Evolutionary conservation across 352 stramenopile species (phyloP), one percentile per base, ranked within the genome.

Genomic region (Plasmopara halstedii): DNA sequence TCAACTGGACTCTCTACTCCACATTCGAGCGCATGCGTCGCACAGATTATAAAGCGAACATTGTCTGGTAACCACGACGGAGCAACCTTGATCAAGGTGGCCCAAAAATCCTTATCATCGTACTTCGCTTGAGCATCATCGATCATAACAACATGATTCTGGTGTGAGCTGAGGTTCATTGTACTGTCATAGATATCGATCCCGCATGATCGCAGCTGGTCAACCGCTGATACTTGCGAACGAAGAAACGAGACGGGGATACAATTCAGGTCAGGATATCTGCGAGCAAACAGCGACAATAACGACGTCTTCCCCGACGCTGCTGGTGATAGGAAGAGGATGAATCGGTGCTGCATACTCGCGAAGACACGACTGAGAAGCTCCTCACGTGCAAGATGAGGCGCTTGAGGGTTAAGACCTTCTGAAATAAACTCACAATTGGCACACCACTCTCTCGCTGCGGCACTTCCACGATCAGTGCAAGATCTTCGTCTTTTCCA

Each of bases 41-140:
- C 43, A 23, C 36, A 49, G 10, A 49, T 49, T 21, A 58, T 32
- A 11, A 58, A 58, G 27, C 13, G 29, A 13, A 58, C 37, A 14
- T 58, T 17, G 0, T 3, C 2, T 4, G 37, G 37, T 44, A 58
- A 35, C 31, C 29, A 58, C 6, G 31, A 22, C 2, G 43, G 1
- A 10, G 43, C 33, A 7, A 23, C 31, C 29, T 53, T 44, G 4
- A 58, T 18, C 0, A 58, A 31, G 15, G 1, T 0, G 44, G 10
- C 20, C 43, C 50, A 58, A 37, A 58, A 58, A 4, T 25, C 29
- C 14, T 40, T 0, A 53, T 58, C 19, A 14, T 25, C 2, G 45
- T 49, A 53, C 37, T 41, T 7, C 42, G n/a, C 33, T 46, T 57
- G 41, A 11, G 34, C 50, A 17, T 42, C 25, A 33, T 51, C 41